phyloP scores from a whole-genome alignment of 1,284 basidiomycete species.

The Marasmius tenuissimus region DNA sequence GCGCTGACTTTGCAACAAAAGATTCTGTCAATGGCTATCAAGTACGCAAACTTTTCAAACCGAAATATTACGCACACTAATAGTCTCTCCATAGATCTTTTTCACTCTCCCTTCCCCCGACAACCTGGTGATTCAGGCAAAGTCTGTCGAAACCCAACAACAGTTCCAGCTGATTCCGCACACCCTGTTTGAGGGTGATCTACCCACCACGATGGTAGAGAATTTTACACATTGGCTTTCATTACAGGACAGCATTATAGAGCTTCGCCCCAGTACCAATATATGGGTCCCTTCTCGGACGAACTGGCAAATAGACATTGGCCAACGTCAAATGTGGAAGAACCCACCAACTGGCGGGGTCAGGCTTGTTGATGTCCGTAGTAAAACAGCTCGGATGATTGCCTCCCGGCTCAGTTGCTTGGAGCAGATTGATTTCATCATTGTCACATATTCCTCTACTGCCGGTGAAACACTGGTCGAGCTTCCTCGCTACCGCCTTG shows the following conservation, averaged over 20 bases:
- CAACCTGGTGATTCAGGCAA: conserved; percentile 31
- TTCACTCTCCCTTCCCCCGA: conserved; percentile 16
- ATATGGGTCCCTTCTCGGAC: conserved; percentile 18
- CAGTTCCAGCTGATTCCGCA: conserved; percentile 38
- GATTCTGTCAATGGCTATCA: not conserved
- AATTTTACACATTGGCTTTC: conserved; percentile 41
- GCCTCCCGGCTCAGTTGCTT: conserved; percentile 26
- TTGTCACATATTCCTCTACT: conserved; percentile 16
- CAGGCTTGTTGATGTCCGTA: conserved; percentile 23
- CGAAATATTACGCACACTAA: not conserved
- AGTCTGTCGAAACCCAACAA: conserved; percentile 1
- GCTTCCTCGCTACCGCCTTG: conserved; percentile 36
- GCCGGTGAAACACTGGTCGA: conserved; percentile 10
- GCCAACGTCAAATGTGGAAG: too few species aligned
- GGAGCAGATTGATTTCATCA: conserved; percentile 31
- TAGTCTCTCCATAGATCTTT: conserved; percentile 32
- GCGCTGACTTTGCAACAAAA: not conserved
- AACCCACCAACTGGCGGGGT: too few species aligned
- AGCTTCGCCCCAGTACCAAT: conserved; percentile 33
- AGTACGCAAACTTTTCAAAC: not conserved
- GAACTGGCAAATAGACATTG: too few species aligned
- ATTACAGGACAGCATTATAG: conserved; percentile 26
- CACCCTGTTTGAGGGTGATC: conserved; percentile 30
- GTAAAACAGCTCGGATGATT: conserved; percentile 30
- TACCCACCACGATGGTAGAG: conserved; percentile 34